Conservation (phyloP, 2,329 filamentous ascomycete genomes). For the Onygenales sp. region DNA sequence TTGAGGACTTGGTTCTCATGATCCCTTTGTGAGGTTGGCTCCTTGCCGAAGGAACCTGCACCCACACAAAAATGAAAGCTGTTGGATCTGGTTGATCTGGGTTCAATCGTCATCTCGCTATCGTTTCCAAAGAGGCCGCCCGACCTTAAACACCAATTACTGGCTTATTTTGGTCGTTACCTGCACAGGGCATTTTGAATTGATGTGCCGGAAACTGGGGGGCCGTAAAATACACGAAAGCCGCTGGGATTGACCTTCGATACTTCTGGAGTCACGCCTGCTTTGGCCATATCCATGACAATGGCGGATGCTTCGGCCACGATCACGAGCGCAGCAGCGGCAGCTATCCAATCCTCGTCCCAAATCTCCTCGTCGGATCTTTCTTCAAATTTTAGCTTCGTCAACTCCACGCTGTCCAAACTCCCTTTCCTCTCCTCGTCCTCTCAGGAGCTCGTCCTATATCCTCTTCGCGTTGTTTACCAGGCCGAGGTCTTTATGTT, state of each 20-base stretch:
- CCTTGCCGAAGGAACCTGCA: not conserved
- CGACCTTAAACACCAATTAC: too few species aligned
- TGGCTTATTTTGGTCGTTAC: too few species aligned
- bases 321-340: not conserved
- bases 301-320: not conserved
- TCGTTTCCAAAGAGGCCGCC: too few species aligned
- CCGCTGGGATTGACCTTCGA: too few species aligned
- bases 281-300: not conserved
- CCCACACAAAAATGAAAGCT: not conserved
- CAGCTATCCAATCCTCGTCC: not conserved
- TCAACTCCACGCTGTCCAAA: not conserved
- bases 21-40: not conserved
- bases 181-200: too few species aligned
- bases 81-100: not conserved
- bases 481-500: slow-evolving; percentile 12
- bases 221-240: too few species aligned
- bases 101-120: not conserved
- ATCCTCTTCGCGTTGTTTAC: slow-evolving; percentile 12
- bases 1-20: not conserved
- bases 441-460: slow-evolving; percentile 4
- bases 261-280: not conserved
- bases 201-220: too few species aligned
- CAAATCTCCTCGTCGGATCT: not conserved
- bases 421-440: not conserved
- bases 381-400: not conserved